phyloP scores from a whole-genome alignment of 1,139 yeast species.

The Meyerozyma sp. region DNA sequence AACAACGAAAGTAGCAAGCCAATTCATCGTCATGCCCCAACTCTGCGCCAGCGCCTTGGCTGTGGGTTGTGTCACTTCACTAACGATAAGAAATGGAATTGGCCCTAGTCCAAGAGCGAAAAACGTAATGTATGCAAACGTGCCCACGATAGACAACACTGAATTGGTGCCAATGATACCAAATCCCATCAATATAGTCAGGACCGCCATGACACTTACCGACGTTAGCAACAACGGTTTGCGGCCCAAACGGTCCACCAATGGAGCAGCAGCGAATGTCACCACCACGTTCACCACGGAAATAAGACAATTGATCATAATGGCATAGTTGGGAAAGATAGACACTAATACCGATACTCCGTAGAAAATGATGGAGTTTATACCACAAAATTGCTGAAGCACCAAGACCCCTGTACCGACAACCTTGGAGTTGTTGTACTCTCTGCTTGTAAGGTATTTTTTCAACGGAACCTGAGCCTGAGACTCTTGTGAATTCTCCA shows the following conservation, averaged over 20 bases:
- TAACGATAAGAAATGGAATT: slow-evolving; percentile 83
- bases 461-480: slow-evolving; percentile 23
- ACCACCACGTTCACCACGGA: slow-evolving; percentile 68
- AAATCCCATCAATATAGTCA: slow-evolving; percentile 57
- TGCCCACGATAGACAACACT: slow-evolving; percentile 55
- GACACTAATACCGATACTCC: slow-evolving; percentile 78
- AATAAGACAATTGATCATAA: slow-evolving; percentile 66
- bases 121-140: slow-evolving; percentile 68
- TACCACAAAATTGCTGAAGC: slow-evolving; percentile 92
- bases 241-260: slow-evolving; percentile 72
- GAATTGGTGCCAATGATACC: slow-evolving; percentile 55
- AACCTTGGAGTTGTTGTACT: slow-evolving; percentile 51
- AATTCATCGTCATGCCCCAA: slow-evolving; percentile 85
- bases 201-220: slow-evolving; percentile 62
- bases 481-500: slow-evolving; percentile 8
- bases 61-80: slow-evolving; percentile 77
- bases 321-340: slow-evolving; percentile 65
- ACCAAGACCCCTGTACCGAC: slow-evolving; percentile 72
- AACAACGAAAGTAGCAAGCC: slow-evolving; percentile 82
- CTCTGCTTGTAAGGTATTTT: slow-evolving; percentile 46
- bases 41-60: slow-evolving; percentile 89
- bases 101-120: slow-evolving; percentile 95
- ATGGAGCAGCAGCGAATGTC: slow-evolving; percentile 65
- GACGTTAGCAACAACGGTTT: slow-evolving; percentile 66
- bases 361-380: slow-evolving; percentile 85